phyloP scores from a whole-genome alignment of 2,329 filamentous ascomycete species.

The Pseudopyricularia cyperi region DNA sequence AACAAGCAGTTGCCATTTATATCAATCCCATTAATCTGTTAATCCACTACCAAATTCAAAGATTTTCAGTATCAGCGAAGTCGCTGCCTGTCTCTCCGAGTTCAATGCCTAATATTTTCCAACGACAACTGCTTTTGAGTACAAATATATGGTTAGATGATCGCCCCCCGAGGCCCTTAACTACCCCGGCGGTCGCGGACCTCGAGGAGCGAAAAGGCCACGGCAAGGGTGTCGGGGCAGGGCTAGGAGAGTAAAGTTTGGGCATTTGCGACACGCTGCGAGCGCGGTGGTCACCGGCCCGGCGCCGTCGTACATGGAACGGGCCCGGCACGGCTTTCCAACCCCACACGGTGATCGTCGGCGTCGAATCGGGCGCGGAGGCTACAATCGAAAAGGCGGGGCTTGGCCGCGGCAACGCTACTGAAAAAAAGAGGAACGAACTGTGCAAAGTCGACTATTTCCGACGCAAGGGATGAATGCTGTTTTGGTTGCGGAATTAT shows the following conservation, averaged over 20 bases:
- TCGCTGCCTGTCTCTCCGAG: too few relatives aligned
- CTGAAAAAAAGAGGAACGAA: not conserved
- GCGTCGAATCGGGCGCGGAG: not conserved
- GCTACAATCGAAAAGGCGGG: not conserved
- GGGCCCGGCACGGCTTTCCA: not conserved
- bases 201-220: not conserved
- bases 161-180: too few relatives aligned
- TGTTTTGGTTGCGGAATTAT: not conserved
- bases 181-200: not conserved
- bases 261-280: not conserved
- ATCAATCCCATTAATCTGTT: too few relatives aligned
- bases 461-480: not conserved
- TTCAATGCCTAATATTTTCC: too few relatives aligned
- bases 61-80: too few relatives aligned
- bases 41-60: too few relatives aligned
- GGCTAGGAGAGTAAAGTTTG: not conserved
- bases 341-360: too few relatives aligned
- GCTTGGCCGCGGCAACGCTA: not conserved
- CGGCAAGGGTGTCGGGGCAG: not conserved
- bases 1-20: too few relatives aligned
- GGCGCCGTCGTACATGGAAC: not conserved
- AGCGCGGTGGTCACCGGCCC: not conserved
- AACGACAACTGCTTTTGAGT: too few relatives aligned
- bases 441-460: not conserved
- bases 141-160: too few relatives aligned